Evolutionary conservation across 2,329 filamentous ascomycete species (phyloP).

Genomic region (Cordyceps cateniannulata): DNA sequence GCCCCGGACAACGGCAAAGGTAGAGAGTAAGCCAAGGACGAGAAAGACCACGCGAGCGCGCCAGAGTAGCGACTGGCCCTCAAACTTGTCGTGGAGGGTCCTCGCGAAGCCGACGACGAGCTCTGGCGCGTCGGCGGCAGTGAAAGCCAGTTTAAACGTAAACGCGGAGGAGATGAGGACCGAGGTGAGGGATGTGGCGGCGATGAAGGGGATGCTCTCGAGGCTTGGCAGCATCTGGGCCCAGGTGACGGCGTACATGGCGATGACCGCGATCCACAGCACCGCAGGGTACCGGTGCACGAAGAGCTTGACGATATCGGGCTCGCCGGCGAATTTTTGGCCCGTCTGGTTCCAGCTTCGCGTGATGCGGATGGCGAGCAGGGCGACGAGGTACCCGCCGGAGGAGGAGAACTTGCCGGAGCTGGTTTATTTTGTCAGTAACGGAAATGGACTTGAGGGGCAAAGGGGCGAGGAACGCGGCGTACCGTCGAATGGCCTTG

Average conservation of each 20-base stretch:
- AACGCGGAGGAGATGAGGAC: conserved; percentile 51
- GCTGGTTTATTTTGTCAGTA: conserved; percentile 18
- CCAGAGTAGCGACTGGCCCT: conserved; percentile 39
- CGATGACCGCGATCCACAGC: conserved; percentile 68
- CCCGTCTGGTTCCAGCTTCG: conserved; percentile 94
- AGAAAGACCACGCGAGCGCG: conserved; percentile 46
- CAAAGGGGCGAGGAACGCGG: background rate
- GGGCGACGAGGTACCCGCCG: conserved; percentile 36
- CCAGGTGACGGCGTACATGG: conserved; percentile 59
- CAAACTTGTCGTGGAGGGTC: conserved; percentile 33
- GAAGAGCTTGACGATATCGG: conserved; percentile 74
- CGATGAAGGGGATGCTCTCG: conserved; percentile 33
- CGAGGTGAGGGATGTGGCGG: conserved; percentile 34
- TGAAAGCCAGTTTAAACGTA: conserved; percentile 86
- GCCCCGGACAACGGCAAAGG: conserved; percentile 34
- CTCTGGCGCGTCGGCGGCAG: conserved; percentile 80
- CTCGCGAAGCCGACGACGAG: conserved; percentile 49
- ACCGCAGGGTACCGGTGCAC: conserved; percentile 56
- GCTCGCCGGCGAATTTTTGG: conserved; percentile 87
- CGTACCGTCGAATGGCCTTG: conserved; percentile 37
- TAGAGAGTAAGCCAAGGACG: conserved; percentile 34
- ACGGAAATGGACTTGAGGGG: background rate
- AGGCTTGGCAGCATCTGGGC: conserved; percentile 38
- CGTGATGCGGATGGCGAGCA: conserved; percentile 58
- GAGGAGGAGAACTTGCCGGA: conserved; percentile 22